phyloP scores from a whole-genome alignment of 108 stramenopile species.

The Aurantiochytrium sp. region DNA sequence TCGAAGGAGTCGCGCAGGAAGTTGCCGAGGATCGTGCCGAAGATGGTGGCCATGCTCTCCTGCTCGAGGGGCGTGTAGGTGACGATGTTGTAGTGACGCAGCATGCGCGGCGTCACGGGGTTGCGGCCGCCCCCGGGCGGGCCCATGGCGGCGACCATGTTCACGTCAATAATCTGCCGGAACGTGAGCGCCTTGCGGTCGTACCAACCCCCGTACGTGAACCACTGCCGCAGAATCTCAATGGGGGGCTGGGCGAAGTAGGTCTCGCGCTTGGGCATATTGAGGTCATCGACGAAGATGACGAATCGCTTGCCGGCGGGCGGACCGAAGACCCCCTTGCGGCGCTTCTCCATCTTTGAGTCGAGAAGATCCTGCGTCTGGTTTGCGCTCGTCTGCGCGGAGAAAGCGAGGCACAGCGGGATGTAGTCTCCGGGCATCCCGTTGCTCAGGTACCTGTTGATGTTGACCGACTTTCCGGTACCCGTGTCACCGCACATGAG shows the following conservation, averaged over 20 bases:
- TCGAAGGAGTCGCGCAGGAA: conserved; percentile 53
- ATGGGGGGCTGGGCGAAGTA: conserved; percentile 65
- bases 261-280: conserved; percentile 66
- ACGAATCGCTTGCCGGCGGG: conserved; percentile 58
- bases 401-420: conserved; percentile 57
- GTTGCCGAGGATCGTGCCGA: conserved; percentile 58
- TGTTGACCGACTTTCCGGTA: conserved; percentile 68
- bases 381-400: conserved; percentile 62
- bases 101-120: conserved; percentile 59
- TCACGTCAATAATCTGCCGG: conserved; percentile 62
- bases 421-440: conserved; percentile 31
- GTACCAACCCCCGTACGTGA: conserved; percentile 65
- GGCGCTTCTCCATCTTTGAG: conserved; percentile 64
- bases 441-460: conserved; percentile 46
- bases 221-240: conserved; percentile 68
- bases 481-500: conserved; percentile 63
- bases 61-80: conserved; percentile 62
- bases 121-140: conserved; percentile 62
- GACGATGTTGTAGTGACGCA: conserved; percentile 66
- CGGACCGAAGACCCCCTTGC: conserved; percentile 65
- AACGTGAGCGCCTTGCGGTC: conserved; percentile 63
- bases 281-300: conserved; percentile 65
- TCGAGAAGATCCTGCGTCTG: conserved; percentile 67
- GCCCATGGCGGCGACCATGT: conserved; percentile 62
- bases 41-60: conserved; percentile 53